Evolutionary conservation across 805 yeast genomes (phyloP), one percentile per base, ranked within the genome.

Genomic region (Kluyveromyces lactis): DNA sequence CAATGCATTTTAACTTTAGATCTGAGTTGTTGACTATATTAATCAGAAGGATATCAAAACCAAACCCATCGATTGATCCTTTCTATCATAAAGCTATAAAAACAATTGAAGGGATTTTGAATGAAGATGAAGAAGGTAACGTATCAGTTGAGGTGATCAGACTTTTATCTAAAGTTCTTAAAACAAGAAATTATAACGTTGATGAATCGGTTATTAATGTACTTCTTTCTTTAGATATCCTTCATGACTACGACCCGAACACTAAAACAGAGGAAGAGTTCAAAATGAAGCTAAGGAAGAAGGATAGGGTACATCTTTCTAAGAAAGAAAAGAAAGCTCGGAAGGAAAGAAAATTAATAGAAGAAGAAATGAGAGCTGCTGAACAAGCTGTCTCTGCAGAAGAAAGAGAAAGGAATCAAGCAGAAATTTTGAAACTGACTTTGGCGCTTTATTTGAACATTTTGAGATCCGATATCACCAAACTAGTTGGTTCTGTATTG

Each of bases 301-400:
- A 87, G 59, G 95, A 92, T 58, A 71, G 96, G 50, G 86, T 86
- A 3, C 95, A 89, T 67, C 64, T 90, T 36, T 79, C 95, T n/a
- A 90, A 90, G 58, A 83, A 83, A 60, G 90, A 90, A 62, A 72
- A 84, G 51, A 92, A 92, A 53, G 81, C 77, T 15, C 73, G 95
- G 46, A 89, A 89, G 58, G 97, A 90, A 56, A 69, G 81, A 52
- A 84, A 82, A 51, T 77, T 72, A 48, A 90, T 92, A 43, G 97
- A 90, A 45, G 86, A 84, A 53, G 98, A 92, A 63, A 69, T 87
- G 77, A 71, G 80, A 48, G 73, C 68, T 46, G 97, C 97, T 6
- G 95, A 92, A 58, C 81, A 78, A 45, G 82, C 89, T 1, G 81
- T 92, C 3, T 81, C 95, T 2, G 80, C 79, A 4, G 92, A 89